Evolutionary conservation across 768 basidiomycete genomes (phyloP), one percentile per base, ranked within the genome.

Genomic region (Pholiota molesta): DNA sequence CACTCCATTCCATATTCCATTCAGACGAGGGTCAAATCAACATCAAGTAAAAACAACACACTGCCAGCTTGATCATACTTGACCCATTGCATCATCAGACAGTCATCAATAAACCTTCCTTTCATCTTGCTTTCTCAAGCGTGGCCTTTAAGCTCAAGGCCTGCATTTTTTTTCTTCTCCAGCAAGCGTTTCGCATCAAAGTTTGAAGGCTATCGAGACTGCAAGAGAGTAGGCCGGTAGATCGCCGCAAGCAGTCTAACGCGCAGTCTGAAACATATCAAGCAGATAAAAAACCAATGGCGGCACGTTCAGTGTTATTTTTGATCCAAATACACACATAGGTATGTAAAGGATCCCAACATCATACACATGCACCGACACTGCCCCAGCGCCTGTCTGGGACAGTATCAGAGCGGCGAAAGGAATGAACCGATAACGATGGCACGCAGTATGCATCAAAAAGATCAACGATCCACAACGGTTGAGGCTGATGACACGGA

Each of bases 401-500:
- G 16, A 6, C 17, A 55, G 9, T 33, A 47, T 47, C 42, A 33
- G 47, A 1, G 55, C 61, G 49, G 55, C 55, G 51, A 56, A 39
- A 53, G 42, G 11, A 37, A 21, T 13, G 8, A 26, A 55, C 53
- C 53, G 53, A 55, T 40, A 55, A 57, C 29, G 23, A 29, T 31
- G 14, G 11, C 19, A 57, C 31, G 37, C 7, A 10, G 29, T 7
- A 55, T 37, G 31, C 17, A 28, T 28, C 29, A 17, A 23, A 17
- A 39, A 29, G 61, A 60, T 29, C 49, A 61, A 54, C 59, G 62
- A 33, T 47, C 59, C n/a, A 57, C 60, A 3, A 26, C 2, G 26
- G 61, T 40, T 2, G 65, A 57, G 10, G 65, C 55, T 26, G 65
- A 66, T 19, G 71, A 71, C 31, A 67, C 58, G 23, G 71, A 72